Evolutionary conservation across 228 moss, liverwort and hornwort species (phyloP), one percentile per base, ranked within the genome.

Genomic region (Sphagnum fallax): DNA sequence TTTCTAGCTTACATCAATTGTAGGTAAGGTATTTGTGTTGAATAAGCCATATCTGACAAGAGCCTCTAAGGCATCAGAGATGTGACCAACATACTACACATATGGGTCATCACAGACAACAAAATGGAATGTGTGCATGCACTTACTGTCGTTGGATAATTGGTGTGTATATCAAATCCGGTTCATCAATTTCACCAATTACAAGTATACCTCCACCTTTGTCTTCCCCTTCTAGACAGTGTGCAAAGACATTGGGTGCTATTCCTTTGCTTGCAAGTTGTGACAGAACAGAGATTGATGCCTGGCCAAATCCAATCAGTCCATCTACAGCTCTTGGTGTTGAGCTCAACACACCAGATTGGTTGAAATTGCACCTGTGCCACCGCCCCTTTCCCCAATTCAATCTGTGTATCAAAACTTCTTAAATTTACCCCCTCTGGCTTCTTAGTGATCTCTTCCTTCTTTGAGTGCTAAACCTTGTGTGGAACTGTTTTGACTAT

Each of bases 181-280:
- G 67, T 64, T 91, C 93, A 63, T 75, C 65, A 62, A 98, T 86
- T 52, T 78, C 83, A 61, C 97, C 97, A 52, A 98, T 83, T 8
- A 98, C 91, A 70, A 98, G 89, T 55, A 88, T 82, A 8, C 97
- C 97, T 63, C 91, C 90, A 4, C 79, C 75, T 69, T 81, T 73
- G 15, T 82, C 78, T 51, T 91, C 85, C 5, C 97, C 97, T 91
- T 98, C 91, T 53, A 98, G 79, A 81, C 97, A 98, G 79, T 98
- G 93, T 12, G 97, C 91, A 80, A 98, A 98, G 57, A 76, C 78
- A 53, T 80, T 87, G 10, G 78, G 75, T 8, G 90, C 78, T 64
- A 68, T 47, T n/a, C 71, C 77, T 69, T 66, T 72, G 13, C 69
- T 73, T 15, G 75, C 67, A 52, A 98, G 87, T 69, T 98, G 97